These are phyloP conservation scores for Marchantia polymorpha DNA, from an alignment of 225 moss, liverwort and hornwort genomes.

Conservation along the genomic window DNA sequence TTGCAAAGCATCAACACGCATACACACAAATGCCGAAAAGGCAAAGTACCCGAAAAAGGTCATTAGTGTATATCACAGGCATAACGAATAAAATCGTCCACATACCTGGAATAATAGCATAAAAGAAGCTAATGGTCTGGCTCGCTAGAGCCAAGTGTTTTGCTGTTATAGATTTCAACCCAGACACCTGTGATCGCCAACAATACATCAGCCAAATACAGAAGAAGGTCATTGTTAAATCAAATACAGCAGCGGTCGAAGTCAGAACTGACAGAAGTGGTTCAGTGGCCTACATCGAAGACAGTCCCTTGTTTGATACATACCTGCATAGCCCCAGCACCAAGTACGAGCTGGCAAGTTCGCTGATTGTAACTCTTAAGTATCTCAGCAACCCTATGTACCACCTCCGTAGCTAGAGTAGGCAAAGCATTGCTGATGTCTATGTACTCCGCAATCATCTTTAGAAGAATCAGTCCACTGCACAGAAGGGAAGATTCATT, in stretches of 20 bases:
- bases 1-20: not conserved
- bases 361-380: slow-evolving; percentile 90
- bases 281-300: not conserved
- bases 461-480: slow-evolving; percentile 97
- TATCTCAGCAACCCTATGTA: slow-evolving; percentile 95
- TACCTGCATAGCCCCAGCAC: slow-evolving; percentile 99
- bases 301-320: not conserved
- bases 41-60: not conserved
- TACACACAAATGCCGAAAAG: not conserved
- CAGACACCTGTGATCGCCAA: slow-evolving; percentile 63
- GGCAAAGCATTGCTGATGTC: slow-evolving; percentile 93
- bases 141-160: slow-evolving; percentile 96
- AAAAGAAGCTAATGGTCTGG: slow-evolving; percentile 93
- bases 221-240: not conserved
- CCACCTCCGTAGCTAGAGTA: slow-evolving; percentile 91
- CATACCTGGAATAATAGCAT: slow-evolving; percentile 88
- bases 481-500: not conserved
- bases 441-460: slow-evolving; percentile 93
- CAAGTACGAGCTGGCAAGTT: slow-evolving; percentile 97
- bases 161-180: slow-evolving; percentile 96
- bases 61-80: not conserved
- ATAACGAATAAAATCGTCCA: not conserved
- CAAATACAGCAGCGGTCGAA: not conserved
- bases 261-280: not conserved
- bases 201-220: not conserved